Percentiles rank a stretch among this genome's conserved stretches.
Evolutionary conservation across 73 alveolate species (phyloP).

Genomic region (Uronychia setigera): DNA sequence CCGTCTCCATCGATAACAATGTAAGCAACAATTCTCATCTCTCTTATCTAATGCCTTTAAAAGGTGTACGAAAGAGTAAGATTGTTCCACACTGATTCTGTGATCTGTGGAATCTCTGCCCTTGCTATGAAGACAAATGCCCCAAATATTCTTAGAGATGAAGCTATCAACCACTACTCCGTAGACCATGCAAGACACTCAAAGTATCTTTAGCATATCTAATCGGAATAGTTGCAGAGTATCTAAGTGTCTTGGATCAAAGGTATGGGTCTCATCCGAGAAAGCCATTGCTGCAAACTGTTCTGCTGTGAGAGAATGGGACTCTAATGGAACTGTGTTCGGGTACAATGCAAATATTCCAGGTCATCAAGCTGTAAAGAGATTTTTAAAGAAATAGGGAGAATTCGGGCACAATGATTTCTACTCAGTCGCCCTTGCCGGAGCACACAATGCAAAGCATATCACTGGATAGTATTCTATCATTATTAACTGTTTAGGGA

Average conservation of each 20-base stretch:
- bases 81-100: slow-evolving; percentile 89
- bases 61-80: slow-evolving; percentile 70
- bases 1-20: slow-evolving; percentile 11
- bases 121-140: slow-evolving; percentile 86
- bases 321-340: slow-evolving; percentile 97
- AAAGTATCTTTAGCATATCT: not conserved
- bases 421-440: slow-evolving; percentile 97
- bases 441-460: slow-evolving; percentile 73
- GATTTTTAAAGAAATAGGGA: slow-evolving; percentile 47
- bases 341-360: slow-evolving; percentile 86
- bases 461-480: slow-evolving; percentile 62
- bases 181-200: slow-evolving; percentile 26
- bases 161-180: slow-evolving; percentile 59
- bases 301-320: slow-evolving; percentile 98
- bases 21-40: no score
- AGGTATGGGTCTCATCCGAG: slow-evolving; percentile 77
- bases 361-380: slow-evolving; percentile 68
- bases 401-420: slow-evolving; percentile 98
- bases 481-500: no score
- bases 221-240: slow-evolving; percentile 24
- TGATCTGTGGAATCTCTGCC: slow-evolving; percentile 86
- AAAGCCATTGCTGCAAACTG: slow-evolving; percentile 83
- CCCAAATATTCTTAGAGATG: slow-evolving; percentile 78
- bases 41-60: no score
- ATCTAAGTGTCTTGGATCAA: slow-evolving; percentile 76